Evolutionary conservation across 768 basidiomycete genomes (phyloP), one percentile per base, ranked within the genome.

Genomic region (Pulveroboletus ravenelii): DNA sequence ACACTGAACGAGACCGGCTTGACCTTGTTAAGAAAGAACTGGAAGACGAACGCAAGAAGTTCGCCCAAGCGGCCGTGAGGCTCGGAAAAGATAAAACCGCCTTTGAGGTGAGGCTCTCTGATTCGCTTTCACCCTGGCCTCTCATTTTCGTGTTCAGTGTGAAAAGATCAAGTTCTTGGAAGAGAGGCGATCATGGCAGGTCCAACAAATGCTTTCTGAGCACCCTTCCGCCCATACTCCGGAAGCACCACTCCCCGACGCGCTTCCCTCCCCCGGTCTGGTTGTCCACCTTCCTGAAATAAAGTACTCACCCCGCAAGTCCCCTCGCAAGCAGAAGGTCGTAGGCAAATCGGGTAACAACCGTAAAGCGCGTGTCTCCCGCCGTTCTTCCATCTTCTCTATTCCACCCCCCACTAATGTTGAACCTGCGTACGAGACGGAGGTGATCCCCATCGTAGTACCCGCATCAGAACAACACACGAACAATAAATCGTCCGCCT

Each of bases 111-210:
- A 40, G 50, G 51, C 49, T 29, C n/a, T 0, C 39, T 34, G n/a
- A 48, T 37, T 13, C 47, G 13, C 43, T 44, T 47, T 30, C 14
- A 23, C 25, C 15, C n/a, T 25, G 18, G 13, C 39, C 39, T 38
- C 51, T 53, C 35, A 61, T 37, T 35, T 30, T 31, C 25, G 31
- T 23, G 40, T 36, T 45, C 56, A 89, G 87, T 78, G 77, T 10
- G 84, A 87, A 60, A 76, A 79, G 18, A 61, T 80, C 25, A 75
- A 74, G 48, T 74, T 89, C 37, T 39, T 78, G 42, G 85, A 89
- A 54, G 87, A 89, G 63, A 85, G 80, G 60, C 77, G 84, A n/a
- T 70, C 76, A n/a, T 88, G 84, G 87, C 76, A 84, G 50, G 78
- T 81, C 1, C 75, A 84, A 41, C 71, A 70, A 62, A 82, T 87